These are phyloP conservation scores for Chlamydomonas reinhardtii DNA, from an alignment of 163 green algal species.

Conservation along the genomic window DNA sequence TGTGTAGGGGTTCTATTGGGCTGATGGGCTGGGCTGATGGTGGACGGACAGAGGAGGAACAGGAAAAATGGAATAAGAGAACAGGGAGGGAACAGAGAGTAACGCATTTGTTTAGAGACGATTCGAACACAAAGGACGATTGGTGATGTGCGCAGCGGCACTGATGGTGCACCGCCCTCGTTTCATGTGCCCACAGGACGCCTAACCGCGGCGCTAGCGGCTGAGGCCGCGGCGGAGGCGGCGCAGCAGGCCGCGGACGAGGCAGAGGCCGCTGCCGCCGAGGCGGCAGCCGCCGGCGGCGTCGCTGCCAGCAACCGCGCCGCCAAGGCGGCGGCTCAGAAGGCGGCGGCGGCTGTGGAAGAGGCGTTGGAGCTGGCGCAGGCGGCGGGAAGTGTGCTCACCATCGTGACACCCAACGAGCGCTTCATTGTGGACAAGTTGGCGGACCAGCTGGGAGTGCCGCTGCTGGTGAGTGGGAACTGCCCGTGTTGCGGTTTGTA, in stretches of 20 bases:
- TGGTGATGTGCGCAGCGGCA: no score
- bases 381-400: constrained; percentile 76
- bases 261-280: not conserved
- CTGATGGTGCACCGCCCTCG: no score
- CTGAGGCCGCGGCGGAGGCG: constrained; percentile 9
- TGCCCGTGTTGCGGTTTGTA: no score
- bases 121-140: no score
- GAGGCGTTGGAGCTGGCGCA: not conserved
- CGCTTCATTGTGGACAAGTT: constrained; percentile 88
- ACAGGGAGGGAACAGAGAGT: no score
- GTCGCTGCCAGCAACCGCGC: not conserved
- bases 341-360: not conserved
- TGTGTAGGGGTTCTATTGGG: no score
- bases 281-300: not conserved
- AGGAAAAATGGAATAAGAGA: no score
- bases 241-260: not conserved
- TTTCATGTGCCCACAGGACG: constrained; percentile 41
- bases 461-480: constrained; percentile 71
- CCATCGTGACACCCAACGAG: constrained; percentile 76
- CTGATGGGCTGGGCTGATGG: no score
- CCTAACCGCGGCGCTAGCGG: constrained; percentile 64
- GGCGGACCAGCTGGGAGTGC: constrained; percentile 73
- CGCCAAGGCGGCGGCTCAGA: not conserved
- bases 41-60: no score
- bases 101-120: no score